Evolutionary conservation across 345 rosid species (phyloP).

Genomic region (Balakata baccata): DNA sequence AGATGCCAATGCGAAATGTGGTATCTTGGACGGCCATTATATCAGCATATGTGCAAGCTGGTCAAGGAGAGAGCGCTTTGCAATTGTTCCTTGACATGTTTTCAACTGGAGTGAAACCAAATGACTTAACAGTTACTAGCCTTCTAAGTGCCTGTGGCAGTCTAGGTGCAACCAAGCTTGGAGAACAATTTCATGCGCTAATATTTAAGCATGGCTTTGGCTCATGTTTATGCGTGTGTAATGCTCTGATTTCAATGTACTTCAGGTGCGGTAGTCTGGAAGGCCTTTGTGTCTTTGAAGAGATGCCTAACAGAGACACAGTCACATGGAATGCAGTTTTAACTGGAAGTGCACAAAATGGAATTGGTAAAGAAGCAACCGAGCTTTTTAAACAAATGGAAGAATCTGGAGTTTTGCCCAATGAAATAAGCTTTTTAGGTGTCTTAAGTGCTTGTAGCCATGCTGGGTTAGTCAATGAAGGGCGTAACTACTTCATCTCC

Average conservation of each 20-base stretch:
- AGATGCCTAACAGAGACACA: constrained; percentile 23
- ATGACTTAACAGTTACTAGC: constrained; percentile 21
- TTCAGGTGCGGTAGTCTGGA: constrained; percentile 25
- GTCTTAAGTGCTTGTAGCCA: constrained; percentile 30
- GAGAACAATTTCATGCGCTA: constrained; percentile 30
- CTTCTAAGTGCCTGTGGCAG: constrained; percentile 31
- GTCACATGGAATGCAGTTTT: constrained; percentile 36
- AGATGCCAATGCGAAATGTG: constrained; percentile 24
- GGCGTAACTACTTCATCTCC: constrained; percentile 28
- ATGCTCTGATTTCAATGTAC: constrained; percentile 33
- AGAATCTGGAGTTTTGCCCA: constrained; percentile 18
- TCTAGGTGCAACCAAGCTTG: constrained; percentile 24
- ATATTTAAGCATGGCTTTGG: constrained; percentile 25
- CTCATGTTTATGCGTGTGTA: constrained; percentile 25
- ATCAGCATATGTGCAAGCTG: constrained; percentile 29
- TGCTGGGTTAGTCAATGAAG: constrained; percentile 29
- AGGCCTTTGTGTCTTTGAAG: constrained; percentile 27
- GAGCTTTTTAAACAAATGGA: constrained; percentile 27
- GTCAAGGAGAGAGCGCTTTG: constrained; percentile 24
- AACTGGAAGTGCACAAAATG: constrained; percentile 33
- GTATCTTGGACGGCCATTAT: constrained; percentile 32
- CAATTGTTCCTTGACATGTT: constrained; percentile 29
- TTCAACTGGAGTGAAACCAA: constrained; percentile 27
- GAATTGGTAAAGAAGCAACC: constrained; percentile 23
- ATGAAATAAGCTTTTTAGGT: constrained; percentile 31